Evolutionary conservation across 345 rosid genomes (phyloP).

Genomic region (Rhodomyrtus tomentosa): DNA sequence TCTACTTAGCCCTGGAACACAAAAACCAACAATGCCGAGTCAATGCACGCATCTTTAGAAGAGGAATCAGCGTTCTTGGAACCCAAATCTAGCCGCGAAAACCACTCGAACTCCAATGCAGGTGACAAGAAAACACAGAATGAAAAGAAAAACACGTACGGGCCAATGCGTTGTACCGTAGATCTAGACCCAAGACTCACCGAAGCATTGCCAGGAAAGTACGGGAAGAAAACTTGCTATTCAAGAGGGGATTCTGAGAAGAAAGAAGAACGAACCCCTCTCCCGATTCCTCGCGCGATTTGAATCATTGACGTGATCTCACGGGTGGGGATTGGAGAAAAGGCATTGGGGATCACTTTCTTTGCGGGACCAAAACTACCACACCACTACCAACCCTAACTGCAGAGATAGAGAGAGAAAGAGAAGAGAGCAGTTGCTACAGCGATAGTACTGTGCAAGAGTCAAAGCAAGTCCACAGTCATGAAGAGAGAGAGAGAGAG

Average conservation of each 20-base stretch:
- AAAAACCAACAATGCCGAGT: not conserved
- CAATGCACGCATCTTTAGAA: not conserved
- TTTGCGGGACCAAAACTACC: not conserved
- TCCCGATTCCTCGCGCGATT: not conserved
- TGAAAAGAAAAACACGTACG: not conserved
- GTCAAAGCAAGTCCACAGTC: conserved; percentile 6
- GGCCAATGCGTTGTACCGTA: not conserved
- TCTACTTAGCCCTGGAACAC: not conserved
- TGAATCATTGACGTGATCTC: not conserved
- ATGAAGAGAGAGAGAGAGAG: not conserved
- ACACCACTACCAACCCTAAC: conserved; percentile 7
- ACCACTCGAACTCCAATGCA: conserved; percentile 2
- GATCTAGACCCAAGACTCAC: conserved; percentile 3
- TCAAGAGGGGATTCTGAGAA: not conserved
- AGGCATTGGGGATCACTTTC: not conserved
- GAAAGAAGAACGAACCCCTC: not conserved
- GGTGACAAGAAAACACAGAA: not conserved
- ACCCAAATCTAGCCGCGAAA: not conserved
- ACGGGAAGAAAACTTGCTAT: not conserved
- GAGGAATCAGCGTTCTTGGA: not conserved
- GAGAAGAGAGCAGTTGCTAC: not conserved
- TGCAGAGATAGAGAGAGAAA: not conserved
- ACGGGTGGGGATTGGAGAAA: not conserved
- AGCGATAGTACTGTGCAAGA: not conserved
- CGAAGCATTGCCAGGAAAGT: not conserved